Evolutionary conservation across 225 moss, liverwort and hornwort species (phyloP), one percentile per base, ranked within the genome.

Genomic region (Physcomitrium patens): DNA sequence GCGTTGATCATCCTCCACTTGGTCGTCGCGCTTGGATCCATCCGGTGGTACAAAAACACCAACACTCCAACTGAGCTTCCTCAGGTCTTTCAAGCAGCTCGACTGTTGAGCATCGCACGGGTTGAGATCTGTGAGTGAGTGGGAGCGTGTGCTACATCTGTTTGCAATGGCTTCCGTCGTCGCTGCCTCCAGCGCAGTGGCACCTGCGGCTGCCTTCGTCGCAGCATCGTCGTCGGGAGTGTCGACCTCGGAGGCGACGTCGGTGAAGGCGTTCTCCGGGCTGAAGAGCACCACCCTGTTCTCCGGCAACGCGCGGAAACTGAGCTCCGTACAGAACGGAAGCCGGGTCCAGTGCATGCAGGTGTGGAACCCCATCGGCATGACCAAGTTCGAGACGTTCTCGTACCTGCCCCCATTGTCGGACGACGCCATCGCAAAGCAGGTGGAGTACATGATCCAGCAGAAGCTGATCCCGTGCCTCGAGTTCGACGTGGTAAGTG

Each of bases 81-180:
- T n/a, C n/a, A n/a, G n/a, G n/a, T n/a, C n/a, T n/a, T n/a, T n/a
- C n/a, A n/a, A n/a, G n/a, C n/a, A n/a, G n/a, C n/a, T n/a, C n/a
- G n/a, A n/a, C n/a, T n/a, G n/a, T n/a, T n/a, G n/a, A n/a, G n/a
- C n/a, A n/a, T n/a, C n/a, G n/a, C n/a, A n/a, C n/a, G n/a, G n/a
- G n/a, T n/a, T n/a, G n/a, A n/a, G n/a, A n/a, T n/a, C n/a, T n/a
- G n/a, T n/a, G n/a, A n/a, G n/a, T n/a, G n/a, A n/a, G n/a, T n/a
- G n/a, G n/a, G n/a, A n/a, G n/a, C n/a, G n/a, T n/a, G n/a, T n/a
- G n/a, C n/a, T n/a, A n/a, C n/a, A n/a, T n/a, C n/a, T n/a, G n/a
- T n/a, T n/a, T n/a, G 24, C 1, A 1, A 85, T 81, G 81, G 85
- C 85, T 12, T 85, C 81, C 52, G 8, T 78, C 46, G 85, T 85